Base-by-base conservation (phyloP, 768 basidiomycete species). In the Tulasnella sp. region DNA sequence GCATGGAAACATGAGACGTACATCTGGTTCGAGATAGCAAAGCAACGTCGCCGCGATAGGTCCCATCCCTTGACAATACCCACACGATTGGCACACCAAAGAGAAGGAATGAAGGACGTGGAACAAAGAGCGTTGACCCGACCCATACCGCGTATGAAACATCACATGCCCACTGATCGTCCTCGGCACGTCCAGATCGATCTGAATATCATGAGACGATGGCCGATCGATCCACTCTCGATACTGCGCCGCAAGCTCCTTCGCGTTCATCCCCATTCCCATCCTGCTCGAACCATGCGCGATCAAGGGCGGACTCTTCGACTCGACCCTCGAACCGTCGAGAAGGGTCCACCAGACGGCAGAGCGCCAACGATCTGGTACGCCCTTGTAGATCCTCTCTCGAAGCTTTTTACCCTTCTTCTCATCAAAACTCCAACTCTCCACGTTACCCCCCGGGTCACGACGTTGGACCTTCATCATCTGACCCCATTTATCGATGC, bases 11-110 rank as follows among this genome's bases (percentile, higher is more conserved):
- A 19, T 2, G 12, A 0, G 42, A 21, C 70, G 59, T 43, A 75
- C 75, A 67, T 92, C 88, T 7, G 96, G 91, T 63, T 85, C 84
- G 68, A 92, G 85, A 70, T 98, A 98, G 72, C 87, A 92, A 11
- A 97, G 78, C 21, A 99, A 77, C 1, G 92, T 97, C 0, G 93
- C 88, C 0, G 94, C 91, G 59, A 99, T 88, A 4, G 94, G 89
- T 1, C 96, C 93, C 96, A 99, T 99, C 61, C 96, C 96, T 73
- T 99, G 96, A 42, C 93, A 92, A 69, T 99, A 99, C 15, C 94
- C 94, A 62, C 96, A 98, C 10, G 78, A 74, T 17, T 75, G 70
- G 71, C 94, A 97, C n/a, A 76, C 75, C 19, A 93, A 76, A 1
- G 92, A 93, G 69, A 96, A 92, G 52, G 81, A 81, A 70, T 98